phyloP scores from a whole-genome alignment of 257 asterid genomes.

The Solanum virginianum region DNA sequence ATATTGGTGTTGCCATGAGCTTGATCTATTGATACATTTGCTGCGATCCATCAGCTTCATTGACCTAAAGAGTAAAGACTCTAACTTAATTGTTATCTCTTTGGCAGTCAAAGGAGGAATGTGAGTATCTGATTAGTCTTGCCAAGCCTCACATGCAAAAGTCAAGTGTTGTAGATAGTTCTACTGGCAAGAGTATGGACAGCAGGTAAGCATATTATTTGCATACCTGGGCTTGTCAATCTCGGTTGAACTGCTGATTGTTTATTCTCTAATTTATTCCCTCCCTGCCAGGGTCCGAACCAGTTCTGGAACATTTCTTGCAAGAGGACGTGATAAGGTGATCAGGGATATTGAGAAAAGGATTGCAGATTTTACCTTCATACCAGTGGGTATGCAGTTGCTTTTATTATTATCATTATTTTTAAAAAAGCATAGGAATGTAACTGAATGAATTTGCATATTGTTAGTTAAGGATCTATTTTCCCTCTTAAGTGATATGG shows the following conservation, averaged over 20 bases:
- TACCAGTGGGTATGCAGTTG: slow-evolving; percentile 64
- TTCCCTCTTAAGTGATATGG: neutral
- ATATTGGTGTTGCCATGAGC: neutral
- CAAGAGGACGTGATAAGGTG: slow-evolving; percentile 76
- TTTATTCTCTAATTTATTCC: neutral
- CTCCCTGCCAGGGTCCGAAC: slow-evolving; percentile 69
- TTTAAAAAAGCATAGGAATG: too few species aligned
- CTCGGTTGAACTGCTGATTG: neutral
- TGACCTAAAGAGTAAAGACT: neutral
- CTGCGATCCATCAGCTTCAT: neutral
- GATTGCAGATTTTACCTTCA: slow-evolving; percentile 91
- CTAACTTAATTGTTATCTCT: neutral
- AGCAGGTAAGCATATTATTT: slow-evolving; percentile 52
- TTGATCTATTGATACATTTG: neutral
- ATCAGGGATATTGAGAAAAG: slow-evolving; percentile 72
- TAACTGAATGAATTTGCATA: neutral
- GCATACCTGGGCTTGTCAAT: neutral
- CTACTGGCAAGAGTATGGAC: slow-evolving; percentile 81
- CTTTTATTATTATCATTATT: too few species aligned
- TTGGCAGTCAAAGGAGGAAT: slow-evolving; percentile 81
- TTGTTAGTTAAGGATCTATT: neutral
- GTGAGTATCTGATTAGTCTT: slow-evolving; percentile 79
- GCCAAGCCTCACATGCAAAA: slow-evolving; percentile 86
- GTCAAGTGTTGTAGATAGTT: slow-evolving; percentile 83
- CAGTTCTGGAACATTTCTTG: slow-evolving; percentile 92